Conservation (phyloP, 495 filamentous ascomycete species). For the Arthonia radiata region DNA sequence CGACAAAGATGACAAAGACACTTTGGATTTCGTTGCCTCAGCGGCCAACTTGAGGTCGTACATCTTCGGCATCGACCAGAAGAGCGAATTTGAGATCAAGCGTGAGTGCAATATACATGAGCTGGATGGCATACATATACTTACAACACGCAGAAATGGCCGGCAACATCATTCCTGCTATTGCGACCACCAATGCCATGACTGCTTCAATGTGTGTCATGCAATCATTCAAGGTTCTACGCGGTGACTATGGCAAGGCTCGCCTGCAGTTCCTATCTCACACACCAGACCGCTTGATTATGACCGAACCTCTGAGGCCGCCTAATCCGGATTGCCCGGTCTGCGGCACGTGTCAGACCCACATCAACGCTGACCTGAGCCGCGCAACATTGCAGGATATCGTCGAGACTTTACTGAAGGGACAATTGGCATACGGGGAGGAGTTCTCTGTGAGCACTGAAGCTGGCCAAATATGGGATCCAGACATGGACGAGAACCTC, state of each 20-base stretch:
- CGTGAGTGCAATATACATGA: constrained; percentile 18
- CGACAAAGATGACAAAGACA: constrained; percentile 94
- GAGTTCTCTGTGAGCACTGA: constrained; percentile 58
- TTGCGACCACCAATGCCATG: constrained; percentile 94
- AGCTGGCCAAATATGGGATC: constrained; percentile 56
- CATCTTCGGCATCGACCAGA: constrained; percentile 63
- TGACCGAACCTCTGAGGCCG: constrained; percentile 41
- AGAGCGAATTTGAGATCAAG: constrained; percentile 91
- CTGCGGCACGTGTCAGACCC: constrained; percentile 47
- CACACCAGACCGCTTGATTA: constrained; percentile 43
- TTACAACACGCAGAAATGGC: constrained; percentile 47
- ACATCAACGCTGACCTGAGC: constrained; percentile 39
- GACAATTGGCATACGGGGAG: constrained; percentile 53
- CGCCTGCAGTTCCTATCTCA: constrained; percentile 52
- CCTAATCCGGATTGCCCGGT: constrained; percentile 64
- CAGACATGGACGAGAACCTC: constrained; percentile 69
- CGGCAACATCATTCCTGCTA: constrained; percentile 95
- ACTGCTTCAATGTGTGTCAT: constrained; percentile 82
- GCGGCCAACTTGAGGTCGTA: constrained; percentile 69
- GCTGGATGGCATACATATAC: background rate
- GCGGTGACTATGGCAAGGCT: constrained; percentile 37
- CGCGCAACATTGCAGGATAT: constrained; percentile 61
- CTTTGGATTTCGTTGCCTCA: constrained; percentile 80
- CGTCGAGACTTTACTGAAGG: constrained; percentile 44
- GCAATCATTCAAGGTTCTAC: constrained; percentile 78